A percentile compares a stretch with the other conserved stretches of the same genome.
phyloP scores from a whole-genome alignment of 306 rosid species.

The Casuarina cunninghamiana region DNA sequence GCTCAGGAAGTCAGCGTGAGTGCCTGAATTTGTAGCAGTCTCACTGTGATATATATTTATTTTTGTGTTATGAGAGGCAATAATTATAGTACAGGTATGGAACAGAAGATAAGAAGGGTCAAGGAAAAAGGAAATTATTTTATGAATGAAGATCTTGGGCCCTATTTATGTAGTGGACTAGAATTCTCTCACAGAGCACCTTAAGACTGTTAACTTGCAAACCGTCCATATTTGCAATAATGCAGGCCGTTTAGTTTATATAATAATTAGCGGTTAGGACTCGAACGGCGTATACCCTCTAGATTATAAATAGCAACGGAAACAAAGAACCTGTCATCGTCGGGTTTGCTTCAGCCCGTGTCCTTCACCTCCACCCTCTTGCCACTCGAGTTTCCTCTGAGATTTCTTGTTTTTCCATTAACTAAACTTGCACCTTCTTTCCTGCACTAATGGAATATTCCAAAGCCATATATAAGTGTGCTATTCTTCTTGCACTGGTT shows the following conservation, averaged over 20 bases:
- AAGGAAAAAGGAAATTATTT: not conserved
- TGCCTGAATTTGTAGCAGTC: too few species aligned
- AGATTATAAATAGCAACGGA: slow-evolving; percentile 25
- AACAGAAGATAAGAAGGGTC: not conserved
- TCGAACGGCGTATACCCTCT: not conserved
- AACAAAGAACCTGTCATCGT: slow-evolving; percentile 2
- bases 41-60: too few species aligned
- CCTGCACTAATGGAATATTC: slow-evolving; percentile 22
- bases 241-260: slow-evolving; percentile 1
- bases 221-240: slow-evolving; percentile 28
- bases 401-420: not conserved
- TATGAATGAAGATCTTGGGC: not conserved
- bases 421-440: not conserved
- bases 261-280: slow-evolving; percentile 21
- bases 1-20: too few species aligned
- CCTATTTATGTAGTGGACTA: not conserved
- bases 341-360: slow-evolving; percentile 12
- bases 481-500: slow-evolving; percentile 27
- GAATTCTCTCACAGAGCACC: not conserved
- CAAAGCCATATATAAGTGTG: not conserved
- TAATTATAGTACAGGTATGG: too few species aligned
- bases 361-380: not conserved
- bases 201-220: slow-evolving; percentile 1
- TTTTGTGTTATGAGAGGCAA: too few species aligned
- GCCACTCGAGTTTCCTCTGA: not conserved